A percentile compares a stretch with the other conserved stretches of the same genome.
These are phyloP conservation scores for Colletotrichum sp. DNA, from an alignment of 2,329 filamentous ascomycete genomes.

Conservation along the genomic window DNA sequence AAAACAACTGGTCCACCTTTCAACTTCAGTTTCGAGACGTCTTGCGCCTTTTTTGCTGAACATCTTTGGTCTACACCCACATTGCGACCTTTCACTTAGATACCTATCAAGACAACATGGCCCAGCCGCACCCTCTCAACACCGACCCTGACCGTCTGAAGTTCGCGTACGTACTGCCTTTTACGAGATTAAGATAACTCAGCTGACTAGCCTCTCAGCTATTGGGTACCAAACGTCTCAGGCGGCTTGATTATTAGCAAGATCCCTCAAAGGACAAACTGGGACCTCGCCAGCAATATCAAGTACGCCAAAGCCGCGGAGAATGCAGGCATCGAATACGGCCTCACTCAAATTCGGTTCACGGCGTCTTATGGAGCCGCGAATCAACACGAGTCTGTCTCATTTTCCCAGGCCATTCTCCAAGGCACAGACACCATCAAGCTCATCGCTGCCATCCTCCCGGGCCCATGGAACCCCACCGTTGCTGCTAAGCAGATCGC, in stretches of 20 bases:
- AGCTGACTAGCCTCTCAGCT: constrained; percentile 32
- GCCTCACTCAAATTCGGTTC: constrained; percentile 57
- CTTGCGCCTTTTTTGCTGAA: background rate
- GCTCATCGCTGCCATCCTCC: constrained; percentile 55
- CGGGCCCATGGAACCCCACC: constrained; percentile 55
- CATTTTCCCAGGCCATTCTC: constrained; percentile 55
- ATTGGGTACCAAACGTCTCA: constrained; percentile 60
- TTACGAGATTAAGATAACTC: background rate
- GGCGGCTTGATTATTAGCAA: constrained; percentile 58
- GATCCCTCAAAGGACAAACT: constrained; percentile 52
- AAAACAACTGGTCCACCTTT: accelerated
- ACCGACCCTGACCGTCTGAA: constrained; percentile 20
- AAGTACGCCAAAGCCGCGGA: constrained; percentile 55
- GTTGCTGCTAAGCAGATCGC: constrained; percentile 59
- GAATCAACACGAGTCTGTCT: constrained; percentile 57
- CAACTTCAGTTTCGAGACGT: accelerated
- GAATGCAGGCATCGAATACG: constrained; percentile 54
- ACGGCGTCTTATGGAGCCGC: constrained; percentile 54
- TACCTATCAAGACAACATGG: background rate
- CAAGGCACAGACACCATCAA: constrained; percentile 52
- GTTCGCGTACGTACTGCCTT: constrained; percentile 24
- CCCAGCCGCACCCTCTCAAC: constrained; percentile 12
- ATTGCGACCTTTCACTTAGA: accelerated
- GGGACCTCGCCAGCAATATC: constrained; percentile 53
- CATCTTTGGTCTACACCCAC: background rate